Percentiles rank a stretch among this genome's conserved stretches.
These are phyloP conservation scores for Crithidia mellificae DNA, from an alignment of 208 protist genomes.

Conservation along the genomic window DNA sequence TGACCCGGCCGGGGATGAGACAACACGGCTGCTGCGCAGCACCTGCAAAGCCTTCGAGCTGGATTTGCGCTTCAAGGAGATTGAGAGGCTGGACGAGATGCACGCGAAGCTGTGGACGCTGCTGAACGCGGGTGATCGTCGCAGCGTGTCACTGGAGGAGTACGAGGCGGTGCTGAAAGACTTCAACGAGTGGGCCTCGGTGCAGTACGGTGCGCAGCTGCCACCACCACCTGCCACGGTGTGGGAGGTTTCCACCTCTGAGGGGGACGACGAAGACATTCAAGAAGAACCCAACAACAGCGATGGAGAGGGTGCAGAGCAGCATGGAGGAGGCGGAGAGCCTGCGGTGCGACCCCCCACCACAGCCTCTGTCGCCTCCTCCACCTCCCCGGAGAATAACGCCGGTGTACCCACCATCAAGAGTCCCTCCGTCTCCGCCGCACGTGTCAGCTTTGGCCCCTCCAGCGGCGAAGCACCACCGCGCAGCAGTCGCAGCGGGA, in stretches of 20 bases:
- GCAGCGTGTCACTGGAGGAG: conserved; percentile 51
- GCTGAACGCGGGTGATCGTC: conserved; percentile 49
- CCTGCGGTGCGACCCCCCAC: no score
- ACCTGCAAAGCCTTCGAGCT: conserved; percentile 83
- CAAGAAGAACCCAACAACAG: no score
- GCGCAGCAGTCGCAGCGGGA: conserved; percentile 1
- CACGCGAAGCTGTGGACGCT: conserved; percentile 73
- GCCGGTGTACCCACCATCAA: not conserved
- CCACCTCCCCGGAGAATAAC: not conserved
- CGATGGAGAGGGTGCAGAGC: not conserved
- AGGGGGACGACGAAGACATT: conserved; percentile 15
- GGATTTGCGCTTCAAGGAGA: conserved; percentile 75
- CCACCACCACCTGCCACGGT: conserved; percentile 16
- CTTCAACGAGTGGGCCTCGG: conserved; percentile 43
- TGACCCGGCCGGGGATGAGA: conserved; percentile 62
- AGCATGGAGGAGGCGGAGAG: no score
- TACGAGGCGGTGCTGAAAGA: conserved; percentile 61
- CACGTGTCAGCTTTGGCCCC: not conserved
- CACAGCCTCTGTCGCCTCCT: not conserved
- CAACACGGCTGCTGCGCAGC: conserved; percentile 38
- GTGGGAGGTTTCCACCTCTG: conserved; percentile 16
- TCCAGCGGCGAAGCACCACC: not conserved
- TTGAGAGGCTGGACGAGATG: conserved; percentile 79
- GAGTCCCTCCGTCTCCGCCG: not conserved
- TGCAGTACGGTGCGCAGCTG: conserved; percentile 19